Evolutionary conservation across 2,329 filamentous ascomycete species (phyloP).

Genomic region (Escovopsis sp.): DNA sequence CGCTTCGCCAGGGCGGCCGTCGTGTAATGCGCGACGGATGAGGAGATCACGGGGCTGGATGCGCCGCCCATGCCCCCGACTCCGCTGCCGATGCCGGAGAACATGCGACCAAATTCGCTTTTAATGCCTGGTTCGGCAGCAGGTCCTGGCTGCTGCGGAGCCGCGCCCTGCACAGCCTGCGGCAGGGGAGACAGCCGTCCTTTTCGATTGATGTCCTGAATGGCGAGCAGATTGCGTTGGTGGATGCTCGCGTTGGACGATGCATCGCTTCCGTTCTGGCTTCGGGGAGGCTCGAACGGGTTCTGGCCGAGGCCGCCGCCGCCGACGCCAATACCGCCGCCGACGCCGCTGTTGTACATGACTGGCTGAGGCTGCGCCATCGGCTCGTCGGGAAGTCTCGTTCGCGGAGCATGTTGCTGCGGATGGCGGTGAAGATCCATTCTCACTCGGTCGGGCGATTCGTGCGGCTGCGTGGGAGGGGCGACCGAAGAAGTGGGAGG

Average conservation of each 20-base stretch:
- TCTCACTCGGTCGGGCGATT: conserved; percentile 35
- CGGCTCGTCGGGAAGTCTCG: conserved; percentile 30
- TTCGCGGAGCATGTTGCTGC: conserved; percentile 22
- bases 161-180: conserved; percentile 85
- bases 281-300: conserved; percentile 24
- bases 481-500: conserved; percentile 9
- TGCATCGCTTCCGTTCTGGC: conserved; percentile 26
- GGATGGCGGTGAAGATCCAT: conserved; percentile 24
- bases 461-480: conserved; percentile 23
- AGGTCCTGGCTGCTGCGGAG: conserved; percentile 63
- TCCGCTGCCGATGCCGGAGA: conserved; percentile 67
- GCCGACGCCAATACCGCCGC: conserved; percentile 23
- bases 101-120: conserved; percentile 88
- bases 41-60: conserved; percentile 33
- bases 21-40: conserved; percentile 28
- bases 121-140: conserved; percentile 80
- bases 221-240: conserved; percentile 54
- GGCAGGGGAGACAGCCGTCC: conserved; percentile 78
- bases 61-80: conserved; percentile 31
- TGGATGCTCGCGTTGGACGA: conserved; percentile 38
- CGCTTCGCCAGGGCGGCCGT: conserved; percentile 30
- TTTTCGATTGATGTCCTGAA: conserved; percentile 68
- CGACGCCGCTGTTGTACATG: conserved; percentile 27
- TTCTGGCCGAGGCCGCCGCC: conserved; percentile 22
- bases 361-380: conserved; percentile 31